Evolutionary conservation across 345 rosid species (phyloP), one percentile per base, ranked within the genome.

Genomic region (Lumnitzera littorea): DNA sequence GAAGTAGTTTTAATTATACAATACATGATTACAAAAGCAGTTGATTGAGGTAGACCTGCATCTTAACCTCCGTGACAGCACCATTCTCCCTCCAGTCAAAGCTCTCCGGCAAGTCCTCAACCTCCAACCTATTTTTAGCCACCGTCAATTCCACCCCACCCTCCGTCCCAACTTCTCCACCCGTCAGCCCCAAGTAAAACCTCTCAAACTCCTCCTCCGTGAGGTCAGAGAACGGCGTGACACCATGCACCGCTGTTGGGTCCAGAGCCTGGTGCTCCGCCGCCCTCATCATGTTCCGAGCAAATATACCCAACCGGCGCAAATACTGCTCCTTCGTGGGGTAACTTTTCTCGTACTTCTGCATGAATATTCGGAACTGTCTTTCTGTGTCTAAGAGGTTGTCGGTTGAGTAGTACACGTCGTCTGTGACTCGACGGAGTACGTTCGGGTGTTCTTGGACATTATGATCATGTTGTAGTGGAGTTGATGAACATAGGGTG

Each of bases 31-130:
- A 17, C 6, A 24, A 2, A 61, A 2, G 36, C 16, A 51, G 23
- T 10, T 12, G n/a, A 48, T 56, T 15, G 24, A 62, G 0, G 1
- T 11, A 10, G 60, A 86, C 96, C 88, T 88, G 98, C 74, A 53
- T 77, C 74, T 89, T 89, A 67, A 92, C 96, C 51, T 85, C 87
- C 29, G 97, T 87, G 25, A 89, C 95, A 15, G 91, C 97, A 55
- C 97, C 95, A 50, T 82, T 84, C 48, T 87, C 89, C 55, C 98
- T 76, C 96, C 96, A 89, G 36, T 92, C 98, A 76, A 92, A 87
- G 65, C 62, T 77, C 46, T 74, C 67, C 20, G 96, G 99, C 74
- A 94, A 78, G 11, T 68, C 85, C 52, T 72, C 70, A 52, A 81
- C 66, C 15, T 78, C 84, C 63, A 74, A 5, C 65, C 58, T 20